Evolutionary conservation across 768 basidiomycete species (phyloP).

Genomic region (Leccinum barrowsii): DNA sequence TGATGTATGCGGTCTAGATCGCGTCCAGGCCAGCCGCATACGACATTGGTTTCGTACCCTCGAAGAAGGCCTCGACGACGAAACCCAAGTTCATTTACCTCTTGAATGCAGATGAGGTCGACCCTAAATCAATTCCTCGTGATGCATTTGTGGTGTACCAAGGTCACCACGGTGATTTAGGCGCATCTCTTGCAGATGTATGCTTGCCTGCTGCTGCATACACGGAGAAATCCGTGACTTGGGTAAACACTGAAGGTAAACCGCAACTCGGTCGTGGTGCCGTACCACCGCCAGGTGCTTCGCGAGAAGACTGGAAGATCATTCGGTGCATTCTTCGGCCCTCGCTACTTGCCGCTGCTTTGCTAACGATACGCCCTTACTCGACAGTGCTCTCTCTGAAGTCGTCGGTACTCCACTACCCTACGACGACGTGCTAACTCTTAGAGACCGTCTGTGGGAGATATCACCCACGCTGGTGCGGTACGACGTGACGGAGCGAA

Average conservation of each 20-base stretch:
- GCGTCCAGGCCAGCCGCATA: slow-evolving; percentile 94
- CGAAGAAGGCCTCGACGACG: slow-evolving; percentile 66
- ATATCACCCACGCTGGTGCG: slow-evolving; percentile 86
- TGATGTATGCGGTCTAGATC: slow-evolving; percentile 42
- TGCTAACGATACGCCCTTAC: not conserved
- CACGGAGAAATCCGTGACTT: slow-evolving; percentile 87
- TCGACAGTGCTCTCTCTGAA: slow-evolving; percentile 79
- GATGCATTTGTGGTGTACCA: slow-evolving; percentile 98
- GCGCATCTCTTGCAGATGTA: slow-evolving; percentile 96
- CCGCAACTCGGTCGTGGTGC: slow-evolving; percentile 88
- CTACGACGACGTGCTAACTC: slow-evolving; percentile 79
- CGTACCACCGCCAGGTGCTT: slow-evolving; percentile 91
- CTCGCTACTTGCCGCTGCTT: not conserved
- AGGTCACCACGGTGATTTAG: slow-evolving; percentile 96
- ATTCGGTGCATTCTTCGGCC: slow-evolving; percentile 55
- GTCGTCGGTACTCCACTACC: slow-evolving; percentile 76
- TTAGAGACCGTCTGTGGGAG: slow-evolving; percentile 96
- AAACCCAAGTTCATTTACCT: slow-evolving; percentile 96
- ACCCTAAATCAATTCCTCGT: slow-evolving; percentile 81
- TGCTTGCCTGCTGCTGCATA: slow-evolving; percentile 91
- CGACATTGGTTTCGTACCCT: slow-evolving; percentile 90
- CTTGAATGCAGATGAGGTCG: slow-evolving; percentile 92
- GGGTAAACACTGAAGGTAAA: slow-evolving; percentile 97
- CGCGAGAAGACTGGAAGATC: slow-evolving; percentile 97
- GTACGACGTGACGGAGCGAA: slow-evolving; percentile 77